Conservation (phyloP, 305 asterid species). For the Fraxinus baroniana region DNA sequence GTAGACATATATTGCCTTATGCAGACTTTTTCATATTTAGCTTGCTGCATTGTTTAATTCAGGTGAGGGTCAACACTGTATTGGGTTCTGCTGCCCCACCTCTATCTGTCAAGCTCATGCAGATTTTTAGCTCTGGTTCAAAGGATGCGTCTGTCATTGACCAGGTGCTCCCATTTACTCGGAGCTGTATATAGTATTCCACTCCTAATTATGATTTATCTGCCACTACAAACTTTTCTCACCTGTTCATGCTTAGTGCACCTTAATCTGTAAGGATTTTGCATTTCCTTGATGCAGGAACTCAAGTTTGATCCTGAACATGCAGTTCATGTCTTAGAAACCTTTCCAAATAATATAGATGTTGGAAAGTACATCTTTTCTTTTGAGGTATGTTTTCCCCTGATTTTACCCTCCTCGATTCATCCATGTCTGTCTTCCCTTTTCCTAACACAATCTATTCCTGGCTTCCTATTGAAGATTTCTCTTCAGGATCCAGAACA, state of each 20-base stretch:
- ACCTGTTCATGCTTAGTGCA: slow-evolving; percentile 15
- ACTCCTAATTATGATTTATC: neutral
- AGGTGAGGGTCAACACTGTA: slow-evolving; percentile 78
- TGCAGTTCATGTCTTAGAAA: slow-evolving; percentile 66
- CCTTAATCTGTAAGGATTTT: slow-evolving; percentile 24
- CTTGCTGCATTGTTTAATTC: slow-evolving; percentile 17
- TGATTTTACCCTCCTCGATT: slow-evolving; percentile 8
- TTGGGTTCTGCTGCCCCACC: slow-evolving; percentile 80
- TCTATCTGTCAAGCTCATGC: slow-evolving; percentile 82
- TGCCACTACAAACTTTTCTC: neutral
- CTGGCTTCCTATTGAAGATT: slow-evolving; percentile 44
- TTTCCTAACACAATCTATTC: slow-evolving; percentile 23
- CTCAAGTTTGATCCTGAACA: slow-evolving; percentile 62
- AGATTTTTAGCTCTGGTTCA: slow-evolving; percentile 68
- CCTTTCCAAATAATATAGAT: slow-evolving; percentile 58
- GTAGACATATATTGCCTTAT: slow-evolving; percentile 9
- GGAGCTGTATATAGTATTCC: slow-evolving; percentile 20
- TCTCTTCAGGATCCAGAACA: slow-evolving; percentile 66
- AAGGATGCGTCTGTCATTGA: slow-evolving; percentile 75
- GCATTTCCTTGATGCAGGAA: slow-evolving; percentile 50
- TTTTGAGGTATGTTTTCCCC: slow-evolving; percentile 61
- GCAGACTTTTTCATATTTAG: slow-evolving; percentile 17
- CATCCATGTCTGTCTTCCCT: slow-evolving; percentile 12
- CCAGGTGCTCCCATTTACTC: slow-evolving; percentile 44
- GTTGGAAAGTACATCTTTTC: slow-evolving; percentile 68